Conservation (phyloP, 805 yeast genomes). For the Spathaspora sp. region DNA sequence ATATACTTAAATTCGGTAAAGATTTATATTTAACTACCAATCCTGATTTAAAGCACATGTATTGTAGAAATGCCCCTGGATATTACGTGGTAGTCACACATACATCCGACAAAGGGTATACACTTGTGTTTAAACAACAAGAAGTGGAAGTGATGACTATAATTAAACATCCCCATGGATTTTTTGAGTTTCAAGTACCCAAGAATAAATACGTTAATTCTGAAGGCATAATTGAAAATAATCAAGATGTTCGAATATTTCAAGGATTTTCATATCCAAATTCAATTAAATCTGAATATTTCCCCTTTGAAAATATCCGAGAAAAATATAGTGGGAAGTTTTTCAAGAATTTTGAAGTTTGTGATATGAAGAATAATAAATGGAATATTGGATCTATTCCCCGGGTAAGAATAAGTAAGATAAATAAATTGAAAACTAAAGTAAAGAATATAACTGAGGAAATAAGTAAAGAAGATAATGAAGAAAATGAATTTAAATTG, state of each 20-base stretch:
- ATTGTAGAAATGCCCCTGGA: conserved; percentile 61
- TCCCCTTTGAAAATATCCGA: conserved; percentile 17
- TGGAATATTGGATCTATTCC: conserved; percentile 49
- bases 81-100: conserved; percentile 44
- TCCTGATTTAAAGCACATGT: conserved; percentile 57
- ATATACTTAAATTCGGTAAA: conserved; percentile 49
- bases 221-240: background rate
- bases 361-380: conserved; percentile 18
- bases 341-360: conserved; percentile 25
- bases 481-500: conserved; percentile 17
- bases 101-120: conserved; percentile 18
- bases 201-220: conserved; percentile 7
- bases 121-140: conserved; percentile 22
- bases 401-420: conserved; percentile 26
- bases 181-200: conserved; percentile 22
- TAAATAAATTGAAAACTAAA: conserved; percentile 18
- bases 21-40: conserved; percentile 64
- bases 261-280: conserved; percentile 24
- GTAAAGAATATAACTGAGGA: conserved; percentile 9
- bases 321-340: conserved; percentile 3
- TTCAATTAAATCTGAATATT: conserved; percentile 16
- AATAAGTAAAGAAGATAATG: background rate
- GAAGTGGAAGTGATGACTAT: conserved; percentile 20
- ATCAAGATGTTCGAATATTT: conserved; percentile 10
- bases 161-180: conserved; percentile 21